A percentile compares a stretch with the other conserved stretches of the same genome.
Conservation (phyloP, 768 basidiomycete genomes). For the Tricholoma flavovirens region DNA sequence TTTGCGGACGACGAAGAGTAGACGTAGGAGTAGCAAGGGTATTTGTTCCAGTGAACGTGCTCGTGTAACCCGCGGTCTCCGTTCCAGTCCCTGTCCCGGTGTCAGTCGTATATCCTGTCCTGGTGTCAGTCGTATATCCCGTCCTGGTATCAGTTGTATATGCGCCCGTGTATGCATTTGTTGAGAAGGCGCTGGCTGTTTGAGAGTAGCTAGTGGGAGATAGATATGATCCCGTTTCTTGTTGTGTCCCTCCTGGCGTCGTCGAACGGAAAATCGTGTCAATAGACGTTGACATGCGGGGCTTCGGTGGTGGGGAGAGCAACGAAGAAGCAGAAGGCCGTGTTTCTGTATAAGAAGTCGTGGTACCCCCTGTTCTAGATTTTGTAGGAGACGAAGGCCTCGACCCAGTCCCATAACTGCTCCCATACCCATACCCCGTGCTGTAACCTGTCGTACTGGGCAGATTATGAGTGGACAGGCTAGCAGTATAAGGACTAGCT, state of each 20-base stretch:
- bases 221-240: constrained; percentile 28
- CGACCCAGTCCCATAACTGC: constrained; percentile 32
- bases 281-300: constrained; percentile 26
- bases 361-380: constrained; percentile 25
- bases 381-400: constrained; percentile 45
- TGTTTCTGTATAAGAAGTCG: constrained; percentile 31
- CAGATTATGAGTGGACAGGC: constrained; percentile 20
- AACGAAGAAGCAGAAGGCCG: constrained; percentile 33
- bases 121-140: constrained; percentile 23
- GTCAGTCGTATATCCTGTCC: constrained; percentile 18
- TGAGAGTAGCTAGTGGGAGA: constrained; percentile 31
- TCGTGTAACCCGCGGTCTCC: constrained; percentile 32
- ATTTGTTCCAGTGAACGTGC: constrained; percentile 31
- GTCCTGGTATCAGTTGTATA: constrained; percentile 21
- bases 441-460: constrained; percentile 26
- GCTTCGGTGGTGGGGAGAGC: constrained; percentile 43
- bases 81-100: constrained; percentile 28
- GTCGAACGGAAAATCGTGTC: constrained; percentile 22
- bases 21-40: constrained; percentile 43
- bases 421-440: constrained; percentile 23
- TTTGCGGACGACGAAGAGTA: constrained; percentile 55
- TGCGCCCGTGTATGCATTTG: constrained; percentile 21
- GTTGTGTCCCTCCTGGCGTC: constrained; percentile 19
- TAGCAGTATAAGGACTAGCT: constrained; percentile 29
- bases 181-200: constrained; percentile 34